A percentile compares a stretch with the other conserved stretches of the same genome.
Conservation (phyloP, 2,329 filamentous ascomycete genomes). For the Arthrobotrys entomopaga region DNA sequence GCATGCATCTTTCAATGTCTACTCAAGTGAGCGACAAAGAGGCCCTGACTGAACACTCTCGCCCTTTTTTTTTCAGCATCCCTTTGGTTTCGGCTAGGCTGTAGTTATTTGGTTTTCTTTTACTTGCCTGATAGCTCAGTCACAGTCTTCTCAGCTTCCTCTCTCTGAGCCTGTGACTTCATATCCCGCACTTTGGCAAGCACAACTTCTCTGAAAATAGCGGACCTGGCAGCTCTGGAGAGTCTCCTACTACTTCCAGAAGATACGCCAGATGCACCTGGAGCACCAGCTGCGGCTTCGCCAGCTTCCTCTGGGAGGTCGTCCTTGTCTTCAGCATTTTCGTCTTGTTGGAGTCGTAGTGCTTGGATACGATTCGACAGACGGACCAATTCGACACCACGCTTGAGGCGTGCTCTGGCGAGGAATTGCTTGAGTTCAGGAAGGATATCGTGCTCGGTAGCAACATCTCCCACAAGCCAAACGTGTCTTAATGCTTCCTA, state of each 20-base stretch:
- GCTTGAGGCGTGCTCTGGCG: conserved; percentile 86
- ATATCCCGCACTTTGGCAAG: conserved; percentile 91
- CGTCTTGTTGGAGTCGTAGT: conserved; percentile 92
- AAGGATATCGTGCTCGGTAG: conserved; percentile 94
- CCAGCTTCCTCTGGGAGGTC: conserved; percentile 74
- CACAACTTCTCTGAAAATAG: conserved; percentile 94
- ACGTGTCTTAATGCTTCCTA: conserved; percentile 81
- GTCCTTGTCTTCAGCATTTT: conserved; percentile 72
- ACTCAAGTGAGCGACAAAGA: conserved; percentile 27
- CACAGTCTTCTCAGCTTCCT: conserved; percentile 67
- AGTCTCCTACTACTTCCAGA: conserved; percentile 64
- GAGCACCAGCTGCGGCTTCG: conserved; percentile 66
- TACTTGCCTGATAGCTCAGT: conserved; percentile 46
- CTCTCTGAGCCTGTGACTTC: conserved; percentile 83
- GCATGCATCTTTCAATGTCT: conserved; percentile 39
- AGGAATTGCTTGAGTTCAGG: conserved; percentile 96
- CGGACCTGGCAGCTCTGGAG: conserved; percentile 66
- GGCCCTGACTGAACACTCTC: conserved; percentile 17
- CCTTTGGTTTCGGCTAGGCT: conserved; percentile 1
- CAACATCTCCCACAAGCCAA: conserved; percentile 91
- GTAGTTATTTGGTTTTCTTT: neutral
- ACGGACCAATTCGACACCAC: conserved; percentile 95
- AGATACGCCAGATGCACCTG: conserved; percentile 67
- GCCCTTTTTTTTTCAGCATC: conserved; percentile 8
- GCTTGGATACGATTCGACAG: conserved; percentile 93